Evolutionary conservation across 192 early-diverging fungal genomes (phyloP).

Genomic region (Mortierella alpina): DNA sequence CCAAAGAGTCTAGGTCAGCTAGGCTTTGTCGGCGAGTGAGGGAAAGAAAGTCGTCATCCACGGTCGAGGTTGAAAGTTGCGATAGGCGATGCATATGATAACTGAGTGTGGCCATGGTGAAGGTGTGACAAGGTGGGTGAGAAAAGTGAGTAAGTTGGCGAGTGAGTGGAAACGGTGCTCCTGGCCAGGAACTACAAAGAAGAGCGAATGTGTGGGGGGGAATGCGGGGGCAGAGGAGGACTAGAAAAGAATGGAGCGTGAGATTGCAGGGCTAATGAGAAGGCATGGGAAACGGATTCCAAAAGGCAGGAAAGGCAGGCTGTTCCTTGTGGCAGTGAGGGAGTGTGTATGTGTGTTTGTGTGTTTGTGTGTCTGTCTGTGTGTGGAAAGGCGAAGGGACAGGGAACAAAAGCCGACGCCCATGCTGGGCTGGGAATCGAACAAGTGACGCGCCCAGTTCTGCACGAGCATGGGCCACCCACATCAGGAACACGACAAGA

Average conservation of each 20-base stretch:
- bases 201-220: no score
- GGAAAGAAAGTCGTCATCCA: slow-evolving; percentile 35
- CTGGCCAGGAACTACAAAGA: no score
- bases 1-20: slow-evolving; percentile 23
- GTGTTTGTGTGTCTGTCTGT: neutral
- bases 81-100: slow-evolving; percentile 15
- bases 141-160: no score
- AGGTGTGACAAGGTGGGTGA: neutral
- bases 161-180: neutral
- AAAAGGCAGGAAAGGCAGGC: neutral
- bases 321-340: neutral
- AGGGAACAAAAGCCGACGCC: no score
- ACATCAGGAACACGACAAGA: no score
- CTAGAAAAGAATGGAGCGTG: no score
- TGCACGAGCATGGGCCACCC: no score
- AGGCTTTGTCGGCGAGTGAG: slow-evolving; percentile 19
- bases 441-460: no score
- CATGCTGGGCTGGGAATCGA: no score
- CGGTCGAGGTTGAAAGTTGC: slow-evolving; percentile 24
- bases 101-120: slow-evolving; percentile 13
- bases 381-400: neutral
- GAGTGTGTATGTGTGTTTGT: neutral
- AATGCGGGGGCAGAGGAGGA: no score
- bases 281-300: neutral
- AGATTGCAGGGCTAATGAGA: neutral